Base-by-base conservation (phyloP, 2,329 filamentous ascomycete genomes). In the Trichoderma guizhouense region DNA sequence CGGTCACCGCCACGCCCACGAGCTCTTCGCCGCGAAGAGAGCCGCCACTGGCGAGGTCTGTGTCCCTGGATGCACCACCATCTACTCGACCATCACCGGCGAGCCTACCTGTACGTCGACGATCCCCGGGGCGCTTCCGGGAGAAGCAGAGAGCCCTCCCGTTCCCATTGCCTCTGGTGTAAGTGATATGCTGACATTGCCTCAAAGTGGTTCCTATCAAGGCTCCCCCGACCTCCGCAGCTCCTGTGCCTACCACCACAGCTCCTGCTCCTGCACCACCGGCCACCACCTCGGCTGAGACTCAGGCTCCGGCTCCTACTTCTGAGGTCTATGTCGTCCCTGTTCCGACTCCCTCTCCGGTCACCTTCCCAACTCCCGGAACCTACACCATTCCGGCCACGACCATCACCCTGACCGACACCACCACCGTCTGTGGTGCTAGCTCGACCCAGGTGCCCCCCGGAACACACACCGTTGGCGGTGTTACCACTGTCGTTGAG, bases 331-430 rank as follows among this genome's bases (percentile, higher is more conserved):
- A 83, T 36, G 81, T 86, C 65, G 57, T 69, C 30, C 81, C 83
- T 30, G 82, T 89, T 61, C 87, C 87, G 58, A 89, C 87, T 26
- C 86, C 86, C 24, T 80, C 85, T 75, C 80, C 84, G 65, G 82
- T 86, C 82, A 83, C 83, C 65, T 91, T 86, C 86, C 83, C 89
- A 69, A 90, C 89, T 60, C 88, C 92, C 36, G 92, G 92, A 81
- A 88, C 87, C 74, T 94, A 94, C 85, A 93, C 92, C 76, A 89
- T 93, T 86, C 90, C 90, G 76, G 91, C 91, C 72, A 92, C 87
- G 76, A 95, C 92, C 74, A 79, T 93, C 75, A 91, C 89, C 73
- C 83, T 94, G 75, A 90, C 86, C 74, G 84, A 89, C 81, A 87
- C 88, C 73, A 92, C 90, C 76, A 92, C 90, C 51, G 90, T 92